Conservation (phyloP, 2,329 filamentous ascomycete genomes). For the Drechslerella stenobrocha region DNA sequence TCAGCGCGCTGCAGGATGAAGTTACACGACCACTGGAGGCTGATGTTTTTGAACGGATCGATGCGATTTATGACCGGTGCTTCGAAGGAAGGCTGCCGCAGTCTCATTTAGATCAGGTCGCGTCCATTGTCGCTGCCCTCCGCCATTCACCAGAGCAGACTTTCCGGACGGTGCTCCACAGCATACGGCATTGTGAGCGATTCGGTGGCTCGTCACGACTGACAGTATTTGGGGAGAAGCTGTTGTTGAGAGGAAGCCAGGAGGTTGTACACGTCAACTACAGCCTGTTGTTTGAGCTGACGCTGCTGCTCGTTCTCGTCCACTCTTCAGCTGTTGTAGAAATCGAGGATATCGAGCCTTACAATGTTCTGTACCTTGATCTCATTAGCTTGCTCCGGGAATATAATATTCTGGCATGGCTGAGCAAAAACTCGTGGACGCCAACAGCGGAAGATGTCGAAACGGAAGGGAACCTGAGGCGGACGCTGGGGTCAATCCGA, state of each 20-base stretch:
- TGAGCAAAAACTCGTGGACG: conserved; percentile 63
- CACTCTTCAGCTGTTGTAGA: conserved; percentile 74
- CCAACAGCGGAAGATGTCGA: conserved; percentile 54
- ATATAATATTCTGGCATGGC: conserved; percentile 73
- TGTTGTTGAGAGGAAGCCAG: conserved; percentile 75
- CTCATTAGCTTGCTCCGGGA: conserved; percentile 72
- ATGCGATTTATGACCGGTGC: conserved; percentile 75
- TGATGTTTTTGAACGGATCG: conserved; percentile 73
- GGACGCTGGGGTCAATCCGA: conserved; percentile 48
- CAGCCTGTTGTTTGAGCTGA: conserved; percentile 75
- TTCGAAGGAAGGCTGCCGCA: conserved; percentile 80
- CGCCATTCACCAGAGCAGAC: conserved; percentile 19
- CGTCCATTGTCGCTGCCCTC: conserved; percentile 24
- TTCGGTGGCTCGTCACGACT: conserved; percentile 59
- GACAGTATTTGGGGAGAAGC: conserved; percentile 74
- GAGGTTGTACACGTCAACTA: conserved; percentile 75
- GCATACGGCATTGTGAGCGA: conserved; percentile 31
- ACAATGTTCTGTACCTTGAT: conserved; percentile 66
- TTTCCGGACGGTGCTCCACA: conserved; percentile 22
- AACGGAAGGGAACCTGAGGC: conserved; percentile 47
- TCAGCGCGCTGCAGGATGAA: conserved; percentile 70
- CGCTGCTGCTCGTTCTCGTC: conserved; percentile 67
- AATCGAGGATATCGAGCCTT: conserved; percentile 66
- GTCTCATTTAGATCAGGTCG: conserved; percentile 64
- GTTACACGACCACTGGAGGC: conserved; percentile 73